Percentiles rank a stretch among this genome's conserved stretches.
These are phyloP conservation scores for Raphanus raphanistrum DNA, from an alignment of 345 rosid genomes.

Conservation along the genomic window DNA sequence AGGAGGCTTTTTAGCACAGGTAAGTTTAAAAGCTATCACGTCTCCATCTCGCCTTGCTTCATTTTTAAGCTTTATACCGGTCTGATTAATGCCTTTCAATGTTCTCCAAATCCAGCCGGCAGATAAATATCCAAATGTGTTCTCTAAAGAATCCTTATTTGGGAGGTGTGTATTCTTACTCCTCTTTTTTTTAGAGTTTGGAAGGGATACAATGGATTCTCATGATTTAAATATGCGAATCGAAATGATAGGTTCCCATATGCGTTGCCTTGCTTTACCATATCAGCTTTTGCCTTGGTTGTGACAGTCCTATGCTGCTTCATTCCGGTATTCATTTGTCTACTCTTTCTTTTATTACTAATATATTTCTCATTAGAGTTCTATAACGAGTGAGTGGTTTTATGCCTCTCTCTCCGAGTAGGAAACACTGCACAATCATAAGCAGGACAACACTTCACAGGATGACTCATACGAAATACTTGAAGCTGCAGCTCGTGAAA, in stretches of 20 bases:
- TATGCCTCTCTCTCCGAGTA: slow-evolving; percentile 29
- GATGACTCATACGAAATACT: slow-evolving; percentile 45
- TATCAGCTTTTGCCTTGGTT: slow-evolving; percentile 61
- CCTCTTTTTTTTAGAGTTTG: not conserved
- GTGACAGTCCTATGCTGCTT: slow-evolving; percentile 60
- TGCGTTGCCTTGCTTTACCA: slow-evolving; percentile 67
- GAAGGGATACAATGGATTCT: not conserved
- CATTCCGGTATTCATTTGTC: slow-evolving; percentile 41
- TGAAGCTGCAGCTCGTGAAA: slow-evolving; percentile 49
- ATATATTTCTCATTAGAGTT: not conserved
- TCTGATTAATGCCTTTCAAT: not conserved
- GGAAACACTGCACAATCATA: slow-evolving; percentile 75
- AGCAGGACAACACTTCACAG: slow-evolving; percentile 18
- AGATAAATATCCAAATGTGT: slow-evolving; percentile 66
- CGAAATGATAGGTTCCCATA: slow-evolving; percentile 69
- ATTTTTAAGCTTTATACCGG: not conserved
- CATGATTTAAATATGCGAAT: not conserved
- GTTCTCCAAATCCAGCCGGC: slow-evolving; percentile 60
- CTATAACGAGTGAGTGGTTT: not conserved
- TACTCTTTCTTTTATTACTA: not conserved
- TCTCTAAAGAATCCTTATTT: slow-evolving; percentile 67
- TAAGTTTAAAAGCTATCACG: slow-evolving; percentile 27
- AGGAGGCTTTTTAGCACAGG: slow-evolving; percentile 91
- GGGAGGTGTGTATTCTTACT: slow-evolving; percentile 52
- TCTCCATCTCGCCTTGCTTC: not conserved